These are phyloP conservation scores for Chlamydomonas applanata DNA, from an alignment of 139 green algal genomes.

Conservation along the genomic window DNA sequence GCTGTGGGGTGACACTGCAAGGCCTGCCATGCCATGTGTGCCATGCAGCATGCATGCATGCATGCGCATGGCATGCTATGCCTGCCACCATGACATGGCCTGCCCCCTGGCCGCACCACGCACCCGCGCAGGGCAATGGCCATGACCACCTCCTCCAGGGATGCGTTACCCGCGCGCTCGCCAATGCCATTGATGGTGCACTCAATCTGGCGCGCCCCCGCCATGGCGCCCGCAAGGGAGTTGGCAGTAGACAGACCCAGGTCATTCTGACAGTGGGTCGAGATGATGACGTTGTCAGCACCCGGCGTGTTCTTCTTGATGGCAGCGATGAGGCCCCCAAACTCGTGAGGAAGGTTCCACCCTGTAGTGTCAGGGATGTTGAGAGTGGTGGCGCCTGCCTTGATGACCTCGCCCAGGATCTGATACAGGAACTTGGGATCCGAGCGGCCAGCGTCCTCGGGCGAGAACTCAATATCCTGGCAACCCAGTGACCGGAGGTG, in stretches of 20 bases:
- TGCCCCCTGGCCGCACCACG: too few relatives aligned
- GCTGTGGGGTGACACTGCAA: too few relatives aligned
- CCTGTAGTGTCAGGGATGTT: constrained; percentile 89
- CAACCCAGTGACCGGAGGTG: constrained; percentile 87
- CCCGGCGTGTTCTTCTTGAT: constrained; percentile 91
- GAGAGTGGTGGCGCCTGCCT: constrained; percentile 95
- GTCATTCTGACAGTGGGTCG: constrained; percentile 99
- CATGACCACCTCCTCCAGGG: constrained; percentile 95
- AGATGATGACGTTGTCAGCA: constrained; percentile 82
- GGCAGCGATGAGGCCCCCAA: constrained; percentile 82
- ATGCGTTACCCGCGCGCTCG: constrained; percentile 96
- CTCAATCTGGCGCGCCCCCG: constrained; percentile 86
- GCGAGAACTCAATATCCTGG: constrained; percentile 96
- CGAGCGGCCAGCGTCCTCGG: constrained; percentile 91
- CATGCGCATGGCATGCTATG: too few relatives aligned
- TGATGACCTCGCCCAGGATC: constrained; percentile 75
- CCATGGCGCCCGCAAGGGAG: constrained; percentile 80
- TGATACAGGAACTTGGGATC: constrained; percentile 93
- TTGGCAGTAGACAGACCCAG: constrained; percentile 96
- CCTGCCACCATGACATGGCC: too few relatives aligned
- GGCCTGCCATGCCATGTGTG: too few relatives aligned
- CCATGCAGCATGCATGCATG: too few relatives aligned
- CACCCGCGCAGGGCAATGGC: constrained; percentile 81
- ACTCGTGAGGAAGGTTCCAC: constrained; percentile 96
- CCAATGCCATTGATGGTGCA: constrained; percentile 99